Percentiles rank a stretch among this genome's conserved stretches.
phyloP scores from a whole-genome alignment of 2,329 filamentous ascomycete genomes.

The Stromatinia cepivora region DNA sequence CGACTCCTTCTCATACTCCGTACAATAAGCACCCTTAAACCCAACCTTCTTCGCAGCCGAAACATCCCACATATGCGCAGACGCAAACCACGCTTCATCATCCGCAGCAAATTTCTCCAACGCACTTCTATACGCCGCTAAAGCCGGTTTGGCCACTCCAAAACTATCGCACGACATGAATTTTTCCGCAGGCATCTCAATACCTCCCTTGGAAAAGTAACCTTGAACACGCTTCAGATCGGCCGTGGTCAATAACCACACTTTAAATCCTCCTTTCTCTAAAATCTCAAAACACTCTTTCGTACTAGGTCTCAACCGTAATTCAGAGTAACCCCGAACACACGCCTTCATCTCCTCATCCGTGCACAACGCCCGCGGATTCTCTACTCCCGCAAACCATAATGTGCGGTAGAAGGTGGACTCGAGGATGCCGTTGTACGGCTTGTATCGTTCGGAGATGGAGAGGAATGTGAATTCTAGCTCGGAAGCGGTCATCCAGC shows the following conservation, averaged over 20 bases:
- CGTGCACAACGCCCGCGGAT: conserved; percentile 46
- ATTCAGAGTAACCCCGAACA: conserved; percentile 43
- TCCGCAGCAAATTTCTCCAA: conserved; percentile 45
- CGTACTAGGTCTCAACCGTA: conserved; percentile 44
- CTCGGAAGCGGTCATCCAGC: conserved; percentile 50
- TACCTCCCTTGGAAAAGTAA: conserved; percentile 50
- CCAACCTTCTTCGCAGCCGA: conserved; percentile 51
- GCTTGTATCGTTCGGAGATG: conserved; percentile 46
- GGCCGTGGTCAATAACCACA: conserved; percentile 55
- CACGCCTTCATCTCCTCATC: conserved; percentile 47
- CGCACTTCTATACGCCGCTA: conserved; percentile 47
- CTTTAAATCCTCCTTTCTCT: conserved; percentile 48
- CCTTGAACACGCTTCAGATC: conserved; percentile 51
- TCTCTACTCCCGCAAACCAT: conserved; percentile 46
- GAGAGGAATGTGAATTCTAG: conserved; percentile 52
- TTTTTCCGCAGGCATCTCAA: conserved; percentile 52
- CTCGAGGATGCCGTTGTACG: conserved; percentile 47
- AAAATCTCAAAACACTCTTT: conserved; percentile 48
- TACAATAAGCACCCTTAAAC: conserved; percentile 54
- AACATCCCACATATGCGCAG: conserved; percentile 62
- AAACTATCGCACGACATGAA: conserved; percentile 52
- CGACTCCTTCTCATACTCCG: conserved; percentile 53
- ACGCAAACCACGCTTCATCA: conserved; percentile 55
- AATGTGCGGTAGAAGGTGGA: conserved; percentile 52
- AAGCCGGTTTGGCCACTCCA: conserved; percentile 53